Percentiles rank a stretch among this genome's conserved stretches.
These are phyloP conservation scores for Paratrypanosoma confusum DNA, from an alignment of 208 protist species.

Conservation along the genomic window DNA sequence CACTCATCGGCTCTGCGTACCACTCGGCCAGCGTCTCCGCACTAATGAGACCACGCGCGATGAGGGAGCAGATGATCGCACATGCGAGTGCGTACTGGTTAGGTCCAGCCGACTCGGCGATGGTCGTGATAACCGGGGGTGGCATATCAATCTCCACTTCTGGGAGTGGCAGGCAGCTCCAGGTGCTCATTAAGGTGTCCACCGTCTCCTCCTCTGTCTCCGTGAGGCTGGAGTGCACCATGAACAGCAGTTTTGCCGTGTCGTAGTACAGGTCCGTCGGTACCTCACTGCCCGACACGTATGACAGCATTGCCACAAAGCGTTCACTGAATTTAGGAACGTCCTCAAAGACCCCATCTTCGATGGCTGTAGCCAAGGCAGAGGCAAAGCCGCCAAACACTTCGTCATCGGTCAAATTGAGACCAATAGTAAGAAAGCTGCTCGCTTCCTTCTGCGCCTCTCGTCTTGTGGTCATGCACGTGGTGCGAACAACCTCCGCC, in stretches of 20 bases:
- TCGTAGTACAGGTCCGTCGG: conserved; percentile 75
- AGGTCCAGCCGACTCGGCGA: conserved; percentile 16
- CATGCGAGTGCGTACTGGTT: conserved; percentile 24
- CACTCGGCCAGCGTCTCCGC: conserved; percentile 39
- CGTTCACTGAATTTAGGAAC: conserved; percentile 80
- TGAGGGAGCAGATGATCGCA: conserved; percentile 55
- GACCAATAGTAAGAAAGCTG: conserved; percentile 67
- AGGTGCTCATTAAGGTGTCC: conserved; percentile 70
- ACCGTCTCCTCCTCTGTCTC: conserved; percentile 38
- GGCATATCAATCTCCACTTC: neutral
- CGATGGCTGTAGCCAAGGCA: conserved; percentile 51
- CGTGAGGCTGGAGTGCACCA: conserved; percentile 47
- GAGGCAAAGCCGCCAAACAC: conserved; percentile 62
- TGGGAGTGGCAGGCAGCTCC: conserved; percentile 32
- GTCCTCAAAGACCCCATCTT: conserved; percentile 75
- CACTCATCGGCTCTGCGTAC: no score
- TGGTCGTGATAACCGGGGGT: conserved; percentile 22
- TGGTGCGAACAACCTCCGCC: conserved; percentile 56
- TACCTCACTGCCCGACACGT: conserved; percentile 54
- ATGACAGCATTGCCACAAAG: conserved; percentile 72
- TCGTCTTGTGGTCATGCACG: conserved; percentile 74
- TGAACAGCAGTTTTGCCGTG: conserved; percentile 53
- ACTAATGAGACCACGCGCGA: conserved; percentile 42
- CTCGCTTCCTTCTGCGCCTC: conserved; percentile 73
- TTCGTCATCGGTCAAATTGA: conserved; percentile 67